Evolutionary conservation across 2,329 filamentous ascomycete species (phyloP).

Genomic region (Parastagonospora nodorum): DNA sequence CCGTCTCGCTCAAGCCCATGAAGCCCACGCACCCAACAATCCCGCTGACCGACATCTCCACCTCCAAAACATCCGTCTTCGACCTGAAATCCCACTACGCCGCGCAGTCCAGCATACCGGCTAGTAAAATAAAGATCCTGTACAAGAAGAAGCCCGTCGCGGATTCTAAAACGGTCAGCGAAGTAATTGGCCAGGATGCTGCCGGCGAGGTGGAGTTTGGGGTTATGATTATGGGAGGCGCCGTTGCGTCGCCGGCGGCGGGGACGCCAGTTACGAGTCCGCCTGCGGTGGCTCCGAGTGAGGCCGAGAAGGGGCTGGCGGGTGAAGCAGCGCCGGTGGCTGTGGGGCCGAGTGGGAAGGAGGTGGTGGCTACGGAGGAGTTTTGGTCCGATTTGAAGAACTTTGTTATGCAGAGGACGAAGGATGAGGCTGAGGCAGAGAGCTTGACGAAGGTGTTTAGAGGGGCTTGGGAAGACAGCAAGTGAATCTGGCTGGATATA

Average conservation of each 20-base stretch:
- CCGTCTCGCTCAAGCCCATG: constrained; percentile 73
- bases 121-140: constrained; percentile 81
- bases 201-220: constrained; percentile 70
- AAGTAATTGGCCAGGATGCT: constrained; percentile 66
- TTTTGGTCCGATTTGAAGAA: constrained; percentile 89
- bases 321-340: constrained; percentile 46
- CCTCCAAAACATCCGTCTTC: constrained; percentile 73
- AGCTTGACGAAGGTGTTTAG: constrained; percentile 71
- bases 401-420: constrained; percentile 78
- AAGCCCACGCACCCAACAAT: constrained; percentile 66
- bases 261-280: constrained; percentile 54
- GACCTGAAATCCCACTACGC: constrained; percentile 77
- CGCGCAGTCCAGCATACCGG: constrained; percentile 60
- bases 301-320: constrained; percentile 51
- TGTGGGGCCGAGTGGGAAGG: constrained; percentile 61
- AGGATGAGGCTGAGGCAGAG: constrained; percentile 69
- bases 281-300: constrained; percentile 58
- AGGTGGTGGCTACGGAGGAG: constrained; percentile 68
- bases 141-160: constrained; percentile 83
- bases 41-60: constrained; percentile 65
- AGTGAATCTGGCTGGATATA: constrained; percentile 8
- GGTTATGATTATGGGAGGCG: constrained; percentile 81
- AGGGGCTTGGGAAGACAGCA: constrained; percentile 65
- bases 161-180: constrained; percentile 77
- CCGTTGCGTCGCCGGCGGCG: constrained; percentile 42